Evolutionary conservation across 192 early-diverging fungal genomes (phyloP), one percentile per base, ranked within the genome.

Genomic region (Cetraspora pellucida): DNA sequence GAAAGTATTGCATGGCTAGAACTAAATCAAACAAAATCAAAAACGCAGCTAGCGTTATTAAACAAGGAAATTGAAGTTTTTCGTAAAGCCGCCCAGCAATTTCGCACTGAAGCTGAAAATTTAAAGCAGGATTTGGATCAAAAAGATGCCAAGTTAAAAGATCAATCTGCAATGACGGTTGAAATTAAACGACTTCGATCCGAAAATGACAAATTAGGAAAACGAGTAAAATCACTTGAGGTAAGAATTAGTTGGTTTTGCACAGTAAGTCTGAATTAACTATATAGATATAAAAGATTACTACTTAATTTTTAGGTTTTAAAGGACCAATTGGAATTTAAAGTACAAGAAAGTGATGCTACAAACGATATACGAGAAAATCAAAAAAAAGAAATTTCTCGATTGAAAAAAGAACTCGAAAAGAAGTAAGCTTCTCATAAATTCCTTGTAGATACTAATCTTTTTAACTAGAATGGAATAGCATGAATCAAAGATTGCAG

Each of bases 341-440:
- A 69, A 25, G 13, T 69, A 0, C 44, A 69, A 49, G 67, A 69
- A 0, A 25, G 25, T 45, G 46, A 69, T 23, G 10, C 17, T 11
- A 25, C 23, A 10, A 50, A 13, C 1, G 8, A 19, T 11, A 46
- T 27, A 1, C 13, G 44, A 43, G 67, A 69, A 49, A 31, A 49
- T 25, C 17, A 49, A n/a, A 49, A 49, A 25, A 46, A 69, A 46
- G 67, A 69, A 50, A 45, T 49, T 21, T 17, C 17, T 3, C 28
- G 21, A 25, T 25, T 69, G 23, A 69, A 69, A 49, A 69, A 69
- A 10, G 67, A 69, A 13, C 46, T 69, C n/a, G 45, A 45, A 11
- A 69, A 49, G 46, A 69, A 50, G 67, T 69, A 69, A 50, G 67
- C 17, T 10, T n/a, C 16, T 43, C 17, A 44, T 66, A 43, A 66